Base-by-base conservation (phyloP, 2,329 filamentous ascomycete genomes). In the Pseudogymnoascus sp. region DNA sequence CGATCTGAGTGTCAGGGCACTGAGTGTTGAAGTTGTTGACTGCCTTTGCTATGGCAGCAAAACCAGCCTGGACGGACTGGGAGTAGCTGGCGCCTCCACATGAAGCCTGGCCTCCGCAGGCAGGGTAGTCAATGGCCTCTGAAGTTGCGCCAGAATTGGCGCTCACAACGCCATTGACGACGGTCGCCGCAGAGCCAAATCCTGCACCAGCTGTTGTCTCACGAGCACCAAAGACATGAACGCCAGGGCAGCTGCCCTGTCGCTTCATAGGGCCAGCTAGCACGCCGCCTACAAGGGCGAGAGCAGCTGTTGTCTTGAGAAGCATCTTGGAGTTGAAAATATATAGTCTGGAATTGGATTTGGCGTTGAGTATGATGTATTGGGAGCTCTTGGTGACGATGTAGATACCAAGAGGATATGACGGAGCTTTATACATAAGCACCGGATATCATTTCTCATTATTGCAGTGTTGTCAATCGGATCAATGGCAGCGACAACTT, bases 1-100 rank as follows among this genome's bases (percentile, higher is more conserved):
- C 80, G 25, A 87, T 75, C 69, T 84, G 74, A 4, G 82, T 80
- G 61, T 74, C 69, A 0, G 84, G 84, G 66, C 84, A 87, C 61
- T 75, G 72, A 22, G 75, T 70, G 67, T 85, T 79, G 69, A 82
- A 84, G 30, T 73, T 71, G 54, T 82, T 88, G 2, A 88, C 83
- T 7, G 81, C 82, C 34, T 73, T 78, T 2, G 82, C 79, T 3
- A 85, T 84, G 11, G 84, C 83, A 6, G 74, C 69, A 5, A 82
- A 83, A 37, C 85, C 85, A 1, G 77, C 74, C 3, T 75, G 69
- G 0, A 79, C 81, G 3, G 77, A 79, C 64, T 70, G 72, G 3
- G 73, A 75, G 63, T 79, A 80, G 65, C 72, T 74, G 22, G 22
- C 22, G 25, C 43, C 43, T 30, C 43, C 43, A 30, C 43, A 50